Evolutionary conservation across 1,139 yeast genomes (phyloP).

Genomic region (Suhomyces kunorum): DNA sequence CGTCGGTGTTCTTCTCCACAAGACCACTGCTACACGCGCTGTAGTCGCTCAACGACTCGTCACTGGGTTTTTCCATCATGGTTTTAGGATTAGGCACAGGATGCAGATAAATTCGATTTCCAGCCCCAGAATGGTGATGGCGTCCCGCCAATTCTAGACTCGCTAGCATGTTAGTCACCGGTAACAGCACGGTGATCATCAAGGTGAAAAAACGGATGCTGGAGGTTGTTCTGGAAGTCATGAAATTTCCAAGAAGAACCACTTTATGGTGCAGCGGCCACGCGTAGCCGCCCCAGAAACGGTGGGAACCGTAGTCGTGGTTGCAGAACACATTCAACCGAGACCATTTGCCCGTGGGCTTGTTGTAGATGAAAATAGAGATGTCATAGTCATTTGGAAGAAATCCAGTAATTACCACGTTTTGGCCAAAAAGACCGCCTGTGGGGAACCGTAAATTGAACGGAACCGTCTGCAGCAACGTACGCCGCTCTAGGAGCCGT

Average conservation of each 20-base stretch:
- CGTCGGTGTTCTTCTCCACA: constrained; percentile 16
- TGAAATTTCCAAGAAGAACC: constrained; percentile 52
- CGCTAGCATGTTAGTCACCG: constrained; percentile 60
- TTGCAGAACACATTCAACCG: constrained; percentile 57
- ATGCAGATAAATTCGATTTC: constrained; percentile 22
- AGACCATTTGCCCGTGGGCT: constrained; percentile 66
- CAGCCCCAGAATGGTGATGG: constrained; percentile 23
- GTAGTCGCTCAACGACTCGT: constrained; percentile 18
- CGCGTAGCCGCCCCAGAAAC: constrained; percentile 66
- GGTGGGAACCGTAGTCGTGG: constrained; percentile 56
- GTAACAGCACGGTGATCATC: constrained; percentile 61
- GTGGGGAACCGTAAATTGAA: constrained; percentile 53
- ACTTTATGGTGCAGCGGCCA: constrained; percentile 80
- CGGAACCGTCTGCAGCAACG: constrained; percentile 30
- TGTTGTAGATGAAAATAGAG: constrained; percentile 58
- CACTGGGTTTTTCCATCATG: constrained; percentile 8
- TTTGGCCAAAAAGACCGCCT: constrained; percentile 65
- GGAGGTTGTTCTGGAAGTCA: constrained; percentile 51
- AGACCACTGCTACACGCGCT: constrained; percentile 18
- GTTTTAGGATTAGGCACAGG: constrained; percentile 2
- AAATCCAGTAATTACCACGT: constrained; percentile 61
- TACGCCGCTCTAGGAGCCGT: constrained; percentile 6
- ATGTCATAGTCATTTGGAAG: constrained; percentile 54
- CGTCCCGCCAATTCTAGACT: constrained; percentile 44
- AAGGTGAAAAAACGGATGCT: constrained; percentile 60